Base-by-base conservation (phyloP, 2,329 filamentous ascomycete genomes). In the Aspergillus vadensis region DNA sequence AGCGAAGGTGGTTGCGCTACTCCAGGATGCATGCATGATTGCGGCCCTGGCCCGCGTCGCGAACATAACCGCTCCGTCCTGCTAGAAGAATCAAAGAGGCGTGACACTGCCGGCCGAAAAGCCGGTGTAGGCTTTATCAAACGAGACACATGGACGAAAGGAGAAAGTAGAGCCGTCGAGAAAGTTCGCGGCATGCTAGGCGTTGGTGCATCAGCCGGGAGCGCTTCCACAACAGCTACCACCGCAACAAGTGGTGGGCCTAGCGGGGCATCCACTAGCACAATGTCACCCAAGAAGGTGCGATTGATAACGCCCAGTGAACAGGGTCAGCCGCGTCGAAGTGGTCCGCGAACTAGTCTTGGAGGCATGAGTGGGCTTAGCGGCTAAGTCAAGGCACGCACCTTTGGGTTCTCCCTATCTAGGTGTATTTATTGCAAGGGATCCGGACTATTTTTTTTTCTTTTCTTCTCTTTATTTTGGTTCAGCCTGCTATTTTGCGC, bases 21-120 rank as follows among this genome's bases (percentile, higher is more conserved):
- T 7, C 79, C 81, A 51, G 86, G 84, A 17, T 88, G 86, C 70
- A 74, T 82, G 56, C 86, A 86, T 66, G 84, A 86, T 67, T 88
- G 86, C 65, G 81, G 81, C 2, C 78, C 80, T 2, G 83, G 84
- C 12, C 76, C 76, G 4, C 74, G 78, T 54, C 74, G 80, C 44
- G 74, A 80, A 49, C 63, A 74, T 36, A 75, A 79, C 58, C 74
- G 78, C 32, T 66, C 71, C 50, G 57, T 70, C 39, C 55, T 72
- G 30, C 67, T 70, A 25, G 65, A 71, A 32, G 71, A 77, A 61
- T 70, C 70, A 38, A 73, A 74, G 62, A 70, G 72, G 49, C 69
- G 70, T 39, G 72, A 71, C 57, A 70, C 70, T 14, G 67, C 70
- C 7, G 71, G 72, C 44, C 72, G 73, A 51, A 74, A 74, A 53